Base-by-base conservation (phyloP, 768 basidiomycete species). In the Botryobasidium botryosum region DNA sequence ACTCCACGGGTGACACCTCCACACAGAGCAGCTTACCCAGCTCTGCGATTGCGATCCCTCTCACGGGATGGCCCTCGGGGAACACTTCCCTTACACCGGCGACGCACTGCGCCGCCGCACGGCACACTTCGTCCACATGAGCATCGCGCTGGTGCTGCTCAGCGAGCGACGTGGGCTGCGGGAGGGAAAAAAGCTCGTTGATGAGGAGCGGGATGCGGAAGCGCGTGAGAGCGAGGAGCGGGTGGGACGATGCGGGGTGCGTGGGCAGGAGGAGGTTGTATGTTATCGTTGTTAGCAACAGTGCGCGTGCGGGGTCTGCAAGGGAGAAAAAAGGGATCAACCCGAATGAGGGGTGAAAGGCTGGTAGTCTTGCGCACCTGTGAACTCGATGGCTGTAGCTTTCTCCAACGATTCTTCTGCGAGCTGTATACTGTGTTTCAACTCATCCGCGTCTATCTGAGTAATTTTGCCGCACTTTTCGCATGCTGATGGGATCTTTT, bases 21-120 rank as follows among this genome's bases (percentile, higher is more conserved):
- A 87, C 79, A 0, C 74, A 72, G 5, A 90, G 66, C 5, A 88
- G 62, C 61, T 87, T 90, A 0, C 82, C 86, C 5, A 85, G 65
- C 57, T 91, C 87, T 2, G 78, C 75, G 6, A 79, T 62, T 3
- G 80, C 75, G 20, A 91, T 63, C 0, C 73, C 84, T 1, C 82
- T 69, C 1, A 80, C 69, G 0, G 90, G 87, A 57, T 92, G 88
- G 1, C 80, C 81, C 7, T 64, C 57, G 0, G 64, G 59, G 15
- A 86, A 67, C 2, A 83, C 56, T 10, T 56, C 58, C 3, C 61
- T 56, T 4, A 86, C 54, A 1, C 77, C 87, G 0, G 67, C 61
- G 18, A 63, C 63, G 7, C 70, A 64, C 35, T 69, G 68, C 13
- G 70, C 68, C 1, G 77, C 71, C 3, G 67, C 66, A 21, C 73